Base-by-base conservation (phyloP, 306 rosid genomes). In the Argentina anserina region DNA sequence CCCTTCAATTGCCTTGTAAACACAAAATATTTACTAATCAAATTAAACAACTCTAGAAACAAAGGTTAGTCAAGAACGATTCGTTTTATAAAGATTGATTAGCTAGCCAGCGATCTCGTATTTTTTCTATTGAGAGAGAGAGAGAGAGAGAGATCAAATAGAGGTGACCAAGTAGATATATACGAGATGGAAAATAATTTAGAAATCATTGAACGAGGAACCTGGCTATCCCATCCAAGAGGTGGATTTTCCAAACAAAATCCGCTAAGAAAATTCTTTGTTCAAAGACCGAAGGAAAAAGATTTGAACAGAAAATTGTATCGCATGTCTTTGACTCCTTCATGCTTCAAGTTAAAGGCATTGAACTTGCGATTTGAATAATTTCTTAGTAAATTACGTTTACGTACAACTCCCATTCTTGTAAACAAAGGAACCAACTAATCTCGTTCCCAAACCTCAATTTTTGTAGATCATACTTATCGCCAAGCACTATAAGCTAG, bases 191-290 rank as follows among this genome's bases (percentile, higher is more conserved):
- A 67, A 39, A 77, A 83, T 76, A 43, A 76, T 69, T 63, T 49
- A 47, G 71, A 69, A 53, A 83, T 72, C 79, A 80, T 64, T 50
- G 75, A 74, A 83, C 80, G 34, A 41, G 69, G 58, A 42, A 81
- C 39, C 18, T 59, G 42, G 78, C 82, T 15, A 74, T 84, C 84
- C 82, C 84, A 75, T 76, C 81, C 2, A 60, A 50, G 64, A 25
- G 63, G n/a, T n/a, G n/a, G n/a, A n/a, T n/a, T n/a, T n/a, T n/a
- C n/a, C n/a, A n/a, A 74, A 50, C 71, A 76, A 55, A 76, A 80
- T 77, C 79, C 65, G 42, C 37, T 10, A 53, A 8, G 21, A 60
- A 78, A 73, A 18, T 6, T 80, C 75, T 65, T 26, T 72, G 56
- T 80, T 61, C 62, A 28, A 33, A 49, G 20, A 53, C 42, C 14